These are phyloP conservation scores for Ustilago shanxiensis DNA, from an alignment of 1,284 basidiomycete genomes.

Conservation along the genomic window DNA sequence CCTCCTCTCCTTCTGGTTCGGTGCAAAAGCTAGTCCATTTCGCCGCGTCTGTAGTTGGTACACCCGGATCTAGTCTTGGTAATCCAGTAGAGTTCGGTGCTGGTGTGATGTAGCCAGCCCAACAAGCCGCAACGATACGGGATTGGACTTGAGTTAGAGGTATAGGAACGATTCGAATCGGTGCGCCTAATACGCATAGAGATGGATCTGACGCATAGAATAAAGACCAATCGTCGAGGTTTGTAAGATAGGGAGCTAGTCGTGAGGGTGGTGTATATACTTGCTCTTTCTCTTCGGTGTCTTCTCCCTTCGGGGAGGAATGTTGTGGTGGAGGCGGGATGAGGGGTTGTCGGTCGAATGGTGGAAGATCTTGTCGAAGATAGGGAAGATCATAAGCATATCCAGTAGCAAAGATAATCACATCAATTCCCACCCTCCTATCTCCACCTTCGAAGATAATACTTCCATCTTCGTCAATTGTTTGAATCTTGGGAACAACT, in stretches of 20 bases:
- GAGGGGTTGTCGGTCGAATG: conserved; percentile 42
- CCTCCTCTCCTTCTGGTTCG: background rate
- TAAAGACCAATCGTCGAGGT: conserved; percentile 66
- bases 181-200: conserved; percentile 59
- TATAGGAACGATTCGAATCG: conserved; percentile 65
- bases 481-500: conserved; percentile 54
- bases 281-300: background rate
- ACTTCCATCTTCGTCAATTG: conserved; percentile 16
- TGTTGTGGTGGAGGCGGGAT: too few relatives aligned
- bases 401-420: conserved; percentile 68
- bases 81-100: conserved; percentile 10
- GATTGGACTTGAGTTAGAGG: conserved; percentile 62
- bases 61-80: conserved; percentile 34
- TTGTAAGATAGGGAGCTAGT: conserved; percentile 33
- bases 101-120: conserved; percentile 17
- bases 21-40: conserved; percentile 38
- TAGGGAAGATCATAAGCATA: conserved; percentile 60
- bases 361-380: conserved; percentile 34
- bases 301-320: background rate
- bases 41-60: conserved; percentile 36
- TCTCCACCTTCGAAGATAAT: conserved; percentile 37
- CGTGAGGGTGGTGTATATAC: conserved; percentile 23
- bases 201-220: conserved; percentile 57
- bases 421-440: conserved; percentile 39
- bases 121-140: conserved; percentile 42